Base-by-base conservation (phyloP, 2,329 filamentous ascomycete genomes). In the Gliomastix tumulicola region DNA sequence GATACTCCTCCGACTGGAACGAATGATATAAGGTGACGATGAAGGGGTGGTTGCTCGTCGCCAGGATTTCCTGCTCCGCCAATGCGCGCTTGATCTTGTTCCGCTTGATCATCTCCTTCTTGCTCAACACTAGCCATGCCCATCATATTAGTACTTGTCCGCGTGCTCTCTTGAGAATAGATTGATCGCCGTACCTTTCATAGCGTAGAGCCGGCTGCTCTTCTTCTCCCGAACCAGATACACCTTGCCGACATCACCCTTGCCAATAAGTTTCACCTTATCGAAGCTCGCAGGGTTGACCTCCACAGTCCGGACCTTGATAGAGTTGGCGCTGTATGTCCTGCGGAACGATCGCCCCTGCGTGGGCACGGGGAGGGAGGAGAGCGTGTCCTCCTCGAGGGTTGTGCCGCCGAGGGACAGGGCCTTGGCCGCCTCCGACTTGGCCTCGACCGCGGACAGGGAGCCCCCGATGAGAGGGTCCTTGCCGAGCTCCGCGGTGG, bases 51-150 rank as follows among this genome's bases (percentile, higher is more conserved):
- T 98, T 98, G 70, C 90, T 97, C 30, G 92, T 98, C 8, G 92
- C 92, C 37, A 98, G 70, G 46, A 98, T 98, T 62, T 98, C 92
- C 59, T 97, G 92, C 65, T 98, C 92, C 25, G 92, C 92, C 49
- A 98, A 72, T 12, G 92, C 92, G 56, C 92, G 81, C 75, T 98
- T 98, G 68, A 98, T 98, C 75, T 98, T 98, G 72, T 98, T 98
- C 40, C 92, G 84, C 70, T 98, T 98, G 64, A 98, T 98, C 92
- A 98, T 98, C 63, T 98, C 92, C 71, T 97, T 96, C 66, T 98
- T 98, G 74, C 89, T 97, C 62, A 98, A 60, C 6, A 98, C 92
- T 97, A 55, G 13, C 36, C n/a, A n/a, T n/a, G n/a, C n/a, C n/a
- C n/a, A n/a, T n/a, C n/a, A n/a, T n/a, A n/a, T n/a, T n/a, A n/a